Conservation (phyloP, 345 rosid species). For the Trapa incisa region DNA sequence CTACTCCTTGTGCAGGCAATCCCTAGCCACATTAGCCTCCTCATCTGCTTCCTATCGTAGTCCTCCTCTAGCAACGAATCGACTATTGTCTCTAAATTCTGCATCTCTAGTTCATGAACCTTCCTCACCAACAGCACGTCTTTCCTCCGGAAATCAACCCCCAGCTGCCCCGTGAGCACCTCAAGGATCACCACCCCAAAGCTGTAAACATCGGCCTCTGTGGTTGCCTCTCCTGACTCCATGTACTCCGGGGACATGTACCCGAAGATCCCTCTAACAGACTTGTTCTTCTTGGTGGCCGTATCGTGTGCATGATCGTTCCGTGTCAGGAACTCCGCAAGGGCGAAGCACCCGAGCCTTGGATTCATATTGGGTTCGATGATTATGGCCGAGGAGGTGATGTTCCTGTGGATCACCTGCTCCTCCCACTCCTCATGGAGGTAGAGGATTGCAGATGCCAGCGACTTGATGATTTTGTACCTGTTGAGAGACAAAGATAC, state of each 20-base stretch:
- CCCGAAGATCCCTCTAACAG: conserved; percentile 84
- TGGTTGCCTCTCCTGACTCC: conserved; percentile 72
- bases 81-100: conserved; percentile 38
- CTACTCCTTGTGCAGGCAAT: conserved; percentile 67
- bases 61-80: conserved; percentile 41
- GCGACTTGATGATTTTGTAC: conserved; percentile 57
- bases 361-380: conserved; percentile 80
- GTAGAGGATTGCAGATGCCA: conserved; percentile 71
- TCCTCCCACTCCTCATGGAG: conserved; percentile 98
- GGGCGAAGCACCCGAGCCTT: conserved; percentile 72
- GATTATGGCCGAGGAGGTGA: conserved; percentile 65
- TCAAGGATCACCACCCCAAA: conserved; percentile 82
- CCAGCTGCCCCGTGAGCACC: conserved; percentile 76
- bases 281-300: conserved; percentile 25
- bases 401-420: conserved; percentile 79
- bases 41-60: conserved; percentile 35
- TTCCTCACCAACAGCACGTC: conserved; percentile 59
- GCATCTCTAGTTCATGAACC: conserved; percentile 38
- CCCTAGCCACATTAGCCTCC: conserved; percentile 53
- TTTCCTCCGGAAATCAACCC: conserved; percentile 69
- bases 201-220: conserved; percentile 80
- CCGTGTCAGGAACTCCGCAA: conserved; percentile 81
- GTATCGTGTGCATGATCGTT: conserved; percentile 66
- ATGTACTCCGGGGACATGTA: conserved; percentile 93
- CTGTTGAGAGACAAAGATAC: conserved; percentile 5